Evolutionary conservation across 1,284 basidiomycete species (phyloP), one percentile per base, ranked within the genome.

Genomic region (Ceratobasidium sp.): DNA sequence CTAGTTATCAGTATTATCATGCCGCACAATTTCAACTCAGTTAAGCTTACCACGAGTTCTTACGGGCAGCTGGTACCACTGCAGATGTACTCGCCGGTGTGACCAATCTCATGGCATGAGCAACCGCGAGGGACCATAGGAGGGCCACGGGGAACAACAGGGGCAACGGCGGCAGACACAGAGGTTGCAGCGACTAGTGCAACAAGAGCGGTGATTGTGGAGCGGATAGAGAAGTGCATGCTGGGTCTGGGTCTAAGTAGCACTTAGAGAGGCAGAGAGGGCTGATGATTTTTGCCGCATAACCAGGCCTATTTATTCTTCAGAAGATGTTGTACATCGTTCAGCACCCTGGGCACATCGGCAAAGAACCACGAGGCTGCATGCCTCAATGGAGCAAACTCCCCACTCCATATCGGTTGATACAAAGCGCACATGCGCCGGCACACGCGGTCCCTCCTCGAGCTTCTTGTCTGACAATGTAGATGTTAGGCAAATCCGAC

Each of bases 121-220:
- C 66, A 69, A 12, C 66, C 66, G 20, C 66, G 66, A 30, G 66
- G 66, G 66, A 69, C 66, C 50, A 69, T 69, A 18, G 66, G 66
- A 35, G 50, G 41, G 27, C 54, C 20, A 55, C n/a, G 54, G 54
- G 54, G 54, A 55, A 27, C 54, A 10, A 55, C 20, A 10, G 54
- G 59, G n/a, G 66, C 66, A 16, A 16, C 27, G 16, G 66, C 66
- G 30, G 66, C 48, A 8, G 30, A 35, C 27, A 69, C 66, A 7
- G 66, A 35, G n/a, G 50, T 48, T 23, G 50, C 30, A 7, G 75
- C 64, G 38, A 18, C 54, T 76, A 70, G 7, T 41, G 30, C 2
- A 80, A 66, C 18, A 79, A 82, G 46, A 57, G 79, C 67, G 54
- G 81, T 62, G 66, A 81, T 81, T 8, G 81, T 81, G 41, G 81